Evolutionary conservation across 2,329 filamentous ascomycete genomes (phyloP).

Genomic region (Xylariaceae sp.): DNA sequence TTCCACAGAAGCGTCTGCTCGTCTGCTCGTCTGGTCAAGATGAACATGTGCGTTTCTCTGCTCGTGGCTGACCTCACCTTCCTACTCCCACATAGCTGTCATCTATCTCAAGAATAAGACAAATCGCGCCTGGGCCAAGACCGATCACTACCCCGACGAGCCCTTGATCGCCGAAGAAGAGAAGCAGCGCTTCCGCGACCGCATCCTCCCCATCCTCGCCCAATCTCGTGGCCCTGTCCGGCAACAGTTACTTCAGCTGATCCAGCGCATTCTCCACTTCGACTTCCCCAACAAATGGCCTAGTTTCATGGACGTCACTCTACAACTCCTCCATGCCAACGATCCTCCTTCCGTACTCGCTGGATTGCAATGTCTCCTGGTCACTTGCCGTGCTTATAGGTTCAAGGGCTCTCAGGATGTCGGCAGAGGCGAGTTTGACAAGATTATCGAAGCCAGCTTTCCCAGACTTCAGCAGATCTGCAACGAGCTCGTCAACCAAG

Average conservation of each 20-base stretch:
- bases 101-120: slow-evolving; percentile 98
- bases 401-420: slow-evolving; percentile 82
- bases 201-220: slow-evolving; percentile 84
- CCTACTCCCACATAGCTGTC: slow-evolving; percentile 59
- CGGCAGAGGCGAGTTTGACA: slow-evolving; percentile 79
- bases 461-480: slow-evolving; percentile 83
- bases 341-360: slow-evolving; percentile 85
- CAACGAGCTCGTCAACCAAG: slow-evolving; percentile 82
- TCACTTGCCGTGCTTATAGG: slow-evolving; percentile 91
- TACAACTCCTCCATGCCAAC: slow-evolving; percentile 82
- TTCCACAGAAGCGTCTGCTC: too few relatives aligned
- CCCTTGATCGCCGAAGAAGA: slow-evolving; percentile 81
- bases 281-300: slow-evolving; percentile 96
- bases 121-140: slow-evolving; percentile 81
- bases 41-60: too few relatives aligned
- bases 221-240: slow-evolving; percentile 76
- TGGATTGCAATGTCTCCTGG: slow-evolving; percentile 87
- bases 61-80: slow-evolving; percentile 1
- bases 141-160: slow-evolving; percentile 69
- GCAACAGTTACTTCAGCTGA: slow-evolving; percentile 86
- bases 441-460: slow-evolving; percentile 88
- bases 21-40: too few relatives aligned
- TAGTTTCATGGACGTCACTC: slow-evolving; percentile 85
- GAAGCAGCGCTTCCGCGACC: slow-evolving; percentile 80
- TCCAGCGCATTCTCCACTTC: slow-evolving; percentile 92